Evolutionary conservation across 1,284 basidiomycete species (phyloP).

Genomic region (Microbotryomycetes sp.): DNA sequence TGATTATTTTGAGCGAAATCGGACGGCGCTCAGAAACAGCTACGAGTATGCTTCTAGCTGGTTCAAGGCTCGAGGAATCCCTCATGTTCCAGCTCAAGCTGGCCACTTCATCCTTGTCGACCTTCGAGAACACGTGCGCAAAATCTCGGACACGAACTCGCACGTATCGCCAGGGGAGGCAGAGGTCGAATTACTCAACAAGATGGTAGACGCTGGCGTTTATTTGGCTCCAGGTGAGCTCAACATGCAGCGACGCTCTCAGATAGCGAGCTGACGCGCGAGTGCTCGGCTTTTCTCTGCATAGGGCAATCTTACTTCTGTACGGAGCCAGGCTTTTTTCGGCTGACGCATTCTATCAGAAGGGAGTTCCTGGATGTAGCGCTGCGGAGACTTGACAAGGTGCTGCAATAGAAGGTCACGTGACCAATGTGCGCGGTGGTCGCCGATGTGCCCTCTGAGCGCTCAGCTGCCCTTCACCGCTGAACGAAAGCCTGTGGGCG

Average conservation of each 20-base stretch:
- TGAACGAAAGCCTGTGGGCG: no score
- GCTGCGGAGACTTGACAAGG: background rate
- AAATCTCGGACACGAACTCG: no score
- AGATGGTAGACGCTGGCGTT: conserved; percentile 28
- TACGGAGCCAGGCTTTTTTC: conserved; percentile 28
- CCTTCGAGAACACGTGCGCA: background rate
- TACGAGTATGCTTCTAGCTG: conserved; percentile 24
- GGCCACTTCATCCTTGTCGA: conserved; percentile 32
- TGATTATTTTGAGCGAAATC: conserved; percentile 19
- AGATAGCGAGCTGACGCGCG: background rate
- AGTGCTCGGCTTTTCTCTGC: background rate
- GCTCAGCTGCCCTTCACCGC: no score
- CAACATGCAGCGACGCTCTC: background rate
- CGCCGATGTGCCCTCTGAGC: no score
- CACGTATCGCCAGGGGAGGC: background rate
- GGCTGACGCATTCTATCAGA: conserved; percentile 32
- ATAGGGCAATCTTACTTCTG: conserved; percentile 29
- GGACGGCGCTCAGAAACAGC: conserved; percentile 6
- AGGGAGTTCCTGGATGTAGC: conserved; percentile 8
- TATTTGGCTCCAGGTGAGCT: conserved; percentile 27
- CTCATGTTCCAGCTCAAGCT: conserved; percentile 18
- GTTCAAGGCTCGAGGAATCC: conserved; percentile 16
- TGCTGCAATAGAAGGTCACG: no score
- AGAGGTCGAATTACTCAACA: conserved; percentile 16
- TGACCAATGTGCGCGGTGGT: no score